phyloP scores from a whole-genome alignment of 2,329 filamentous ascomycete genomes.

The Ustulina deusta region DNA sequence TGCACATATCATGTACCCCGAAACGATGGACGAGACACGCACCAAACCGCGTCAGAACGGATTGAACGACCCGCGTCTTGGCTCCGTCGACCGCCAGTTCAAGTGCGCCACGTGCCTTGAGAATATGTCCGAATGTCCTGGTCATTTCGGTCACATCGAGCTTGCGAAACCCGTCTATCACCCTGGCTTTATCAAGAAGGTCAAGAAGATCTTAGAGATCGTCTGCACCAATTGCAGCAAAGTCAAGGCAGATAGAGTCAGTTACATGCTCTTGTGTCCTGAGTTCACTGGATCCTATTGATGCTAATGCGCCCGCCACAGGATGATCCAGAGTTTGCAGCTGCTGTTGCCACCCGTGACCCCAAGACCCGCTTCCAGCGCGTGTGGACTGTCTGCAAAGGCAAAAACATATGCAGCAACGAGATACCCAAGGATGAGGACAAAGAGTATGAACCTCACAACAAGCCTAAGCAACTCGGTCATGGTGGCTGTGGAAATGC shows the following conservation, averaged over 20 bases:
- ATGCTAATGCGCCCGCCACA: slow-evolving; percentile 72
- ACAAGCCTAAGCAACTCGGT: slow-evolving; percentile 66
- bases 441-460: slow-evolving; percentile 72
- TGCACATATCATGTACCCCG: slow-evolving; percentile 94
- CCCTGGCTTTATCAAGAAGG: slow-evolving; percentile 95
- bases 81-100: slow-evolving; percentile 94
- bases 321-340: slow-evolving; percentile 85
- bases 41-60: slow-evolving; percentile 90
- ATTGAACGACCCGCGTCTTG: slow-evolving; percentile 94
- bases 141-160: slow-evolving; percentile 99
- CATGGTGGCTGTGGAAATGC: slow-evolving; percentile 95
- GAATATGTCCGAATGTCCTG: slow-evolving; percentile 94
- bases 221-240: slow-evolving; percentile 99
- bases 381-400: slow-evolving; percentile 93
- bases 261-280: slow-evolving; percentile 74
- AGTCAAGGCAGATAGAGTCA: slow-evolving; percentile 97
- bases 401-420: slow-evolving; percentile 85
- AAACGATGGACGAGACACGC: slow-evolving; percentile 98
- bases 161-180: slow-evolving; percentile 97
- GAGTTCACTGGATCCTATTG: slow-evolving; percentile 62
- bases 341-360: slow-evolving; percentile 86
- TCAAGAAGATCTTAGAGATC: slow-evolving; percentile 98
- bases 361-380: slow-evolving; percentile 94
- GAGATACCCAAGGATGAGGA: slow-evolving; percentile 78
- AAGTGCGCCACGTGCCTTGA: slow-evolving; percentile 97